These are phyloP conservation scores for Sphaerulina musiva DNA, from an alignment of 2,329 filamentous ascomycete species.

Conservation along the genomic window DNA sequence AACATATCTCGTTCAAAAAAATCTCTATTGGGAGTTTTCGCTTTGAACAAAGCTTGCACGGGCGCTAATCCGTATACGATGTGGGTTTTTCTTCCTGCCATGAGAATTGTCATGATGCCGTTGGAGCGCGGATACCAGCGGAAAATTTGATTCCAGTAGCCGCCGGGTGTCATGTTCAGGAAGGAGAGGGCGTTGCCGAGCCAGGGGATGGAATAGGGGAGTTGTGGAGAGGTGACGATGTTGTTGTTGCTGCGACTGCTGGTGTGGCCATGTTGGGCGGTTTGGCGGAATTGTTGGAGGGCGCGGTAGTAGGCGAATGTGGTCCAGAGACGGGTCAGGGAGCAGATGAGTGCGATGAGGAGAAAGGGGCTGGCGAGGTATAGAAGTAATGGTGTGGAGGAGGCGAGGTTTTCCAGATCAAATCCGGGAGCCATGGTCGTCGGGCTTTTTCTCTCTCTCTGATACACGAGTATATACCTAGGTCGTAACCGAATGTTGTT, in stretches of 20 bases:
- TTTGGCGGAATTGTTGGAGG: slow-evolving; percentile 13
- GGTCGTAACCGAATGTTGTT: no score
- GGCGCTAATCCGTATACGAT: slow-evolving; percentile 24
- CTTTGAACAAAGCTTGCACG: slow-evolving; percentile 29
- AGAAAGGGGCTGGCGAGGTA: slow-evolving; percentile 16
- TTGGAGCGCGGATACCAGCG: slow-evolving; percentile 23
- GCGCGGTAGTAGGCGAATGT: slow-evolving; percentile 22
- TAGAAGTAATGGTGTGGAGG: neutral
- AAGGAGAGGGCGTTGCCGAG: slow-evolving; percentile 29
- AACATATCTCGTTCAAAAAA: slow-evolving; percentile 27
- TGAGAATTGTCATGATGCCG: slow-evolving; percentile 27
- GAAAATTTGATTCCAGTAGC: slow-evolving; percentile 27
- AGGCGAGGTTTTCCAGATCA: neutral
- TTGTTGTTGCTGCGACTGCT: neutral
- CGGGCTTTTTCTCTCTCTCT: neutral
- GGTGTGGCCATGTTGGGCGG: slow-evolving; percentile 3
- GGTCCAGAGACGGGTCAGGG: slow-evolving; percentile 19
- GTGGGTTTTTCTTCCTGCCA: slow-evolving; percentile 28
- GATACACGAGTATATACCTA: no score
- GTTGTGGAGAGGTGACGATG: slow-evolving; percentile 20
- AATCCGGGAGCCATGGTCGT: neutral
- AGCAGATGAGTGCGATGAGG: slow-evolving; percentile 10
- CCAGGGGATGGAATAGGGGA: slow-evolving; percentile 29
- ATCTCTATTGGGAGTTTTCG: slow-evolving; percentile 20
- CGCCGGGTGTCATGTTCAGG: slow-evolving; percentile 23